phyloP scores from a whole-genome alignment of 1,284 basidiomycete genomes.

The Ceratobasidium sp. region DNA sequence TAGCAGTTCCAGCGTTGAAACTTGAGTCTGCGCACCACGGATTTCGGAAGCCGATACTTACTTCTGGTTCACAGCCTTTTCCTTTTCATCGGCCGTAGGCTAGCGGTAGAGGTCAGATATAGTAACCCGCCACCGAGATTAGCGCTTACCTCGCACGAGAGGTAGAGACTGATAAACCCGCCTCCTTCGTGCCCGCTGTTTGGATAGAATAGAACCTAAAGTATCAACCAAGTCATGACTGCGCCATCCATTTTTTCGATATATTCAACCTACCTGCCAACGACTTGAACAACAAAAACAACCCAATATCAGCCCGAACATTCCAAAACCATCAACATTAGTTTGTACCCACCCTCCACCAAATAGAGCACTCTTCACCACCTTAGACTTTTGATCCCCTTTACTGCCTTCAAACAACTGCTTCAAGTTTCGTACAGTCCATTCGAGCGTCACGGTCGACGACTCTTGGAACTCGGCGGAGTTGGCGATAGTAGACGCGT shows the following conservation, averaged over 20 bases:
- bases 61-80: conserved; percentile 74
- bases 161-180: conserved; percentile 77
- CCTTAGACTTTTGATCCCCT: conserved; percentile 79
- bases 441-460: conserved; percentile 77
- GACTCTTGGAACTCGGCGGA: conserved; percentile 67
- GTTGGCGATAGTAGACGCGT: conserved; percentile 51
- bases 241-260: background rate
- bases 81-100: conserved; percentile 84
- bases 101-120: conserved; percentile 18
- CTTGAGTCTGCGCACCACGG: background rate
- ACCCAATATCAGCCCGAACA: background rate
- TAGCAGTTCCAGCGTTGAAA: conserved; percentile 52
- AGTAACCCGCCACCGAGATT: conserved; percentile 7
- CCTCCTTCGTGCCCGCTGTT: conserved; percentile 75
- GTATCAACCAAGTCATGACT: conserved; percentile 64
- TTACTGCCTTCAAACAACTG: conserved; percentile 78
- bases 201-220: conserved; percentile 85
- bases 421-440: conserved; percentile 78
- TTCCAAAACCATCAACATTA: background rate
- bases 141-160: conserved; percentile 80
- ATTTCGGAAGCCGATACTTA: conserved; percentile 55
- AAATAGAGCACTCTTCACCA: conserved; percentile 75
- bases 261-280: conserved; percentile 70
- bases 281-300: conserved; percentile 52
- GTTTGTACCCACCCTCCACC: conserved; percentile 64